A percentile compares a stretch with the other conserved stretches of the same genome.
Evolutionary conservation across 768 basidiomycete species (phyloP).

Genomic region (Megacollybia marginata): DNA sequence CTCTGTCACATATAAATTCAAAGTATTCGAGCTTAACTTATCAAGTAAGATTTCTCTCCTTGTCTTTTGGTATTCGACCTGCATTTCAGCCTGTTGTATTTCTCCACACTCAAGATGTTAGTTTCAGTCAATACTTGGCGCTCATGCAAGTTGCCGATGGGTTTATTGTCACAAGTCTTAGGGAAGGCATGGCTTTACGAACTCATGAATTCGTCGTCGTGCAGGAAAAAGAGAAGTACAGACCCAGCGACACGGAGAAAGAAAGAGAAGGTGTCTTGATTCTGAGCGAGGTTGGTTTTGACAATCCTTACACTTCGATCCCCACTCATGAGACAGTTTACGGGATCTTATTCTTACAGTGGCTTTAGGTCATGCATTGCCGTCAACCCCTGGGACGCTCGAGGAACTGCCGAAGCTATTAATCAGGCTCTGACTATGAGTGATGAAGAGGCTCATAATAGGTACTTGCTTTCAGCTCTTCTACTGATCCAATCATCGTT

Average conservation of each 20-base stretch:
- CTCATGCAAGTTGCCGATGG: conserved; percentile 78
- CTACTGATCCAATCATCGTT: background rate
- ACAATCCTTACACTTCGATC: conserved; percentile 1
- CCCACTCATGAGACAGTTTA: conserved; percentile 45
- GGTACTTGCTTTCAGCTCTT: conserved; percentile 45
- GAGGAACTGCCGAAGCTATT: conserved; percentile 81
- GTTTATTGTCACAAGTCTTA: conserved; percentile 75
- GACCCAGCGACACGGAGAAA: background rate
- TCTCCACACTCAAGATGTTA: conserved; percentile 77
- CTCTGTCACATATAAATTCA: conserved; percentile 73
- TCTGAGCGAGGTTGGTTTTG: conserved; percentile 57
- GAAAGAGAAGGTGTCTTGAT: conserved; percentile 58
- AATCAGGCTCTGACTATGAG: conserved; percentile 72
- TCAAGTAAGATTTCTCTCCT: conserved; percentile 29
- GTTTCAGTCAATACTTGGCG: conserved; percentile 81
- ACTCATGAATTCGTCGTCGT: conserved; percentile 85
- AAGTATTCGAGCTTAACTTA: conserved; percentile 81
- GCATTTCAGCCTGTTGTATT: conserved; percentile 72
- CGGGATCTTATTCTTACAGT: conserved; percentile 79
- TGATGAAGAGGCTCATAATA: conserved; percentile 60
- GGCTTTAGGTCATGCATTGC: conserved; percentile 84
- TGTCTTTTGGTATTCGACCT: conserved; percentile 20
- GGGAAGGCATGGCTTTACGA: conserved; percentile 84
- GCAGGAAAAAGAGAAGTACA: conserved; percentile 44
- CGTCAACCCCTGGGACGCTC: conserved; percentile 80